Conservation (phyloP, 2,329 filamentous ascomycete genomes). For the Trichothecium roseum region DNA sequence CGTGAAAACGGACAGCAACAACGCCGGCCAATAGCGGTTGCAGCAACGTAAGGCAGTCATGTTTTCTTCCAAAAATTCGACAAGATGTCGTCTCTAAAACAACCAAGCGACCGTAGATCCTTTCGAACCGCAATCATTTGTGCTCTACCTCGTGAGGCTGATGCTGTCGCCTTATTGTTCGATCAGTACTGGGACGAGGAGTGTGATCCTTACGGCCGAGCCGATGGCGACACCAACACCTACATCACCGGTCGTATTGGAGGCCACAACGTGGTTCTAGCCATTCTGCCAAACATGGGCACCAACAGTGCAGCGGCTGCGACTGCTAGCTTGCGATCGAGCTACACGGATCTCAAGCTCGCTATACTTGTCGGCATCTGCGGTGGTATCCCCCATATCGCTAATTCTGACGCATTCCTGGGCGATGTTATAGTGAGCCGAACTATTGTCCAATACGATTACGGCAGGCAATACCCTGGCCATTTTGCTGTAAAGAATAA, state of each 20-base stretch:
- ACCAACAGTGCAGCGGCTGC: slow-evolving; percentile 1
- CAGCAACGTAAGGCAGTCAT: too few species aligned
- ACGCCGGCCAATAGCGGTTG: too few species aligned
- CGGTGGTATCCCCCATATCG: slow-evolving; percentile 16
- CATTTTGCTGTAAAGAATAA: slow-evolving; percentile 14
- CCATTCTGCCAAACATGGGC: slow-evolving; percentile 3
- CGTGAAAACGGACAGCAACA: too few species aligned
- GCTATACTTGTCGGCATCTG: slow-evolving; percentile 25
- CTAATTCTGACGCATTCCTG: slow-evolving; percentile 5
- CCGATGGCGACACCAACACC: slow-evolving; percentile 9
- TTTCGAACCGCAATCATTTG: slow-evolving; percentile 7
- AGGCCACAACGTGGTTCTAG: slow-evolving; percentile 12
- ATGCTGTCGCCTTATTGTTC: slow-evolving; percentile 7
- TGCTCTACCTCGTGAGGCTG: slow-evolving; percentile 7
- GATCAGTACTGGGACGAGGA: slow-evolving; percentile 8
- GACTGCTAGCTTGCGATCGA: slow-evolving; percentile 1
- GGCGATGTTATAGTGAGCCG: slow-evolving; percentile 17
- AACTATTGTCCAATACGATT: slow-evolving; percentile 11
- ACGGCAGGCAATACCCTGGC: slow-evolving; percentile 12
- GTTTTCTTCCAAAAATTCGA: too few species aligned
- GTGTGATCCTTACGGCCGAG: slow-evolving; percentile 7
- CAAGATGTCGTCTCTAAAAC: too few species aligned
- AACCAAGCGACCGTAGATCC: too few species aligned
- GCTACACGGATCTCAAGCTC: slow-evolving; percentile 12
- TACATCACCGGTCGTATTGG: slow-evolving; percentile 13